A percentile compares a stretch with the other conserved stretches of the same genome.
Evolutionary conservation across 2,329 filamentous ascomycete genomes (phyloP).

Genomic region (Trichoderma pleuroti): DNA sequence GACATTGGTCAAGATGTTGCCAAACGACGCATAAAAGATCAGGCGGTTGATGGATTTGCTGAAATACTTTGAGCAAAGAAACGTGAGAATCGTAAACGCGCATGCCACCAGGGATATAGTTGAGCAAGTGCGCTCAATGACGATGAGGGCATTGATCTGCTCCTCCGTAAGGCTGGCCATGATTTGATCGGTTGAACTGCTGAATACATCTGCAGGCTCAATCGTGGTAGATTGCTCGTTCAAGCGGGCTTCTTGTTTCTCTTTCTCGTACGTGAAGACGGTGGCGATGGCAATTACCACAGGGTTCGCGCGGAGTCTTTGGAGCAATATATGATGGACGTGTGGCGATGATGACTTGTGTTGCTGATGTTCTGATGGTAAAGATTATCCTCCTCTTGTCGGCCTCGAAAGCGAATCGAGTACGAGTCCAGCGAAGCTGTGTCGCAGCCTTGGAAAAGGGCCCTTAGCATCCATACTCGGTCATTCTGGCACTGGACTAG

Average conservation of each 20-base stretch:
- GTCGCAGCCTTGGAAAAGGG: background rate
- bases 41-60: slow-evolving; percentile 78
- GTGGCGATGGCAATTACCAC: background rate
- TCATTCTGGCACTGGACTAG: background rate
- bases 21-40: slow-evolving; percentile 74
- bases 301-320: background rate
- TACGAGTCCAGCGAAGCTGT: slow-evolving; percentile 1
- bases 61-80: slow-evolving; percentile 60
- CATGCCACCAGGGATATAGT: slow-evolving; percentile 52
- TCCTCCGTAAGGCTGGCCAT: slow-evolving; percentile 12
- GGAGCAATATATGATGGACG: background rate
- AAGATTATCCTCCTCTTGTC: background rate
- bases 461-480: slow-evolving; percentile 5
- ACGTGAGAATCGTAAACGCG: slow-evolving; percentile 65
- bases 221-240: background rate
- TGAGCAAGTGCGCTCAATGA: slow-evolving; percentile 10
- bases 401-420: background rate
- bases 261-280: background rate
- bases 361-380: background rate
- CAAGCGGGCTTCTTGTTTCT: background rate
- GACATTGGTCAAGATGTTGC: slow-evolving; percentile 70
- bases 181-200: background rate
- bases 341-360: background rate
- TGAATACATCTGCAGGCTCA: background rate
- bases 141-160: background rate